Base-by-base conservation (phyloP, 208 protist species). In the Acanthamoeba comandoni region DNA sequence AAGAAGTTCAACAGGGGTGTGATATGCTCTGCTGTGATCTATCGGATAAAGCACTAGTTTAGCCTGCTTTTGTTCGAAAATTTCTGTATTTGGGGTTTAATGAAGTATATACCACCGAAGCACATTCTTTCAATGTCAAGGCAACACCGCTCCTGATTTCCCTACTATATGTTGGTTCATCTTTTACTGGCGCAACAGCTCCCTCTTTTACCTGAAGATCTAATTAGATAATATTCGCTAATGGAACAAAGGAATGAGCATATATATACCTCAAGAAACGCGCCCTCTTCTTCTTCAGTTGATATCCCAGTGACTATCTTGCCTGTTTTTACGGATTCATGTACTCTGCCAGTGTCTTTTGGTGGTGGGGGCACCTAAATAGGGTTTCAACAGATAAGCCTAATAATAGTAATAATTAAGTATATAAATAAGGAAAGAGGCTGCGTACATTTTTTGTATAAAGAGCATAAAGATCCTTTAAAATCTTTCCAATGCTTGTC, bases 111-210 rank as follows among this genome's bases (percentile, higher is more conserved):
- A 80, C 70, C 70, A 80, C 70, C 31, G 70, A 7, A 17, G 73
- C 73, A 55, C 73, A 82, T 55, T 82, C 49, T 49, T 55, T 55
- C 9, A 82, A 31, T 49, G 73, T 17, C 5, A 82, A n/a, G 11
- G 73, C 73, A 13, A 82, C 73, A 19, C 73, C 73, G 73, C 73
- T 82, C 8, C 73, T 26, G 73, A 82, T 82, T 31, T 82, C 73
- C 26, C 55, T 58, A 49, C 43, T 82, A 31, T 82, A 49, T 15
- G 52, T 31, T 13, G 39, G 7, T 55, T 82, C 73, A 19, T 55
- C 51, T 55, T 60, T 82, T 26, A 31, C 29, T 55, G 73, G 73
- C 73, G 9, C 22, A n/a, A 29, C 73, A 55, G 73, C 73, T 82
- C 73, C 26, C 8, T 35, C n/a, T 82, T 55, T n/a, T 64, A 29